Evolutionary conservation across 176 grass and related monocot genomes (phyloP), one percentile per base, ranked within the genome.

Genomic region (Guadua angustifolia): DNA sequence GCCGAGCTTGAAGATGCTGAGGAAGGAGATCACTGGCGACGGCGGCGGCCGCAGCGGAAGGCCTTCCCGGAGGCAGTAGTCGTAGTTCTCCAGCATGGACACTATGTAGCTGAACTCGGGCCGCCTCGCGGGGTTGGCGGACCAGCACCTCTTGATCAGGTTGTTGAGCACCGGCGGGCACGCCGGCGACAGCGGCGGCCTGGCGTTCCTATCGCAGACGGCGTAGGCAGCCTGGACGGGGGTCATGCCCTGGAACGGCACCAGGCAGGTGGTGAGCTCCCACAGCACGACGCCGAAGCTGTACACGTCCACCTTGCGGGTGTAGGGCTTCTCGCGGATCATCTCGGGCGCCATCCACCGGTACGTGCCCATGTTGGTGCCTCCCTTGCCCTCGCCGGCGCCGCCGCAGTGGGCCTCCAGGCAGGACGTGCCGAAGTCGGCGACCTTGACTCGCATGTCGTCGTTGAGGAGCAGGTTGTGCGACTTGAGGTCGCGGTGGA

Each of bases 261-360:
- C 75, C 13, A 91, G 86, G n/a, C 87, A 87, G 18, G 92, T 94
- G 2, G 92, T 94, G 50, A 94, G 83, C 68, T 94, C 89, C 89
- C 92, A 94, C 29, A 91, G 64, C 53, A 94, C 89, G 43, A 94
- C 73, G 7, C 92, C 92, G 45, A 94, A 94, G 77, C 89, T 94
- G 60, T 94, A 94, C 24, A 94, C 89, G 32, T 94, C 92, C 10
- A 94, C 92, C 83, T 94, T 94, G 49, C 89, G 82, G 14, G 88
- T 94, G 62, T 85, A 94, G 32, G 92, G 88, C 82, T 86, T 94
- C 47, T 94, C 88, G 69, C 80, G 79, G 55, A 89, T 51, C 92
- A 94, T 94, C 73, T 94, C 83, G 9, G 89, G 92, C n/a, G 86
- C 92, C 92, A 94, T 94, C 92, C 92, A 94, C 18, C 92, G 64